A percentile compares a stretch with the other conserved stretches of the same genome.
Evolutionary conservation across 202 grass and related monocot genomes (phyloP).

Genomic region (Schoenoplectus tabernaemontani): DNA sequence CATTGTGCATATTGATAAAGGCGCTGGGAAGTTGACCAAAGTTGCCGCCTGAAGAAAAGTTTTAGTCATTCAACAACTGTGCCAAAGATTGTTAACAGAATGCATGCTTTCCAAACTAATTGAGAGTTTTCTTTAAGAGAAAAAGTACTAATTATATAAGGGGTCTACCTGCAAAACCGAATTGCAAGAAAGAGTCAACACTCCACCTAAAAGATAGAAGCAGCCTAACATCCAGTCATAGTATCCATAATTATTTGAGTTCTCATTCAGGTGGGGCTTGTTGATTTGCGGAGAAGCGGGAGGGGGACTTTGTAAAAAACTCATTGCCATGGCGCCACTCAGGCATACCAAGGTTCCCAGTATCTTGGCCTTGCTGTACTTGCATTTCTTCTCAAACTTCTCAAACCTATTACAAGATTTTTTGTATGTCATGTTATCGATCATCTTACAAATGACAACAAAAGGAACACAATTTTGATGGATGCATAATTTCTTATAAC

Average conservation of each 20-base stretch:
- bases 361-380: constrained; percentile 54
- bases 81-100: neutral
- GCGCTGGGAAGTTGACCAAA: constrained; percentile 36
- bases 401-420: constrained; percentile 36
- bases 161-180: constrained; percentile 45
- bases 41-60: constrained; percentile 28
- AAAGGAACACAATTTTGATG: neutral
- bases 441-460: neutral
- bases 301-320: constrained; percentile 38
- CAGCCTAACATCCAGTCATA: constrained; percentile 51
- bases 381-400: constrained; percentile 46
- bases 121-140: neutral
- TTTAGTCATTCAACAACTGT: neutral
- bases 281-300: constrained; percentile 13
- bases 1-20: constrained; percentile 34
- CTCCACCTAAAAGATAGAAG: constrained; percentile 38
- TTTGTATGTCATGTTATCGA: neutral
- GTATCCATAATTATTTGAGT: neutral
- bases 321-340: constrained; percentile 43
- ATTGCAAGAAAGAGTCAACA: constrained; percentile 29
- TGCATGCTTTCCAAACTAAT: neutral
- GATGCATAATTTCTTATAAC: neutral
- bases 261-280: neutral
- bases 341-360: constrained; percentile 56
- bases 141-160: neutral